These are phyloP conservation scores for Viola pubescens DNA, from an alignment of 441 rosid species.

Conservation along the genomic window DNA sequence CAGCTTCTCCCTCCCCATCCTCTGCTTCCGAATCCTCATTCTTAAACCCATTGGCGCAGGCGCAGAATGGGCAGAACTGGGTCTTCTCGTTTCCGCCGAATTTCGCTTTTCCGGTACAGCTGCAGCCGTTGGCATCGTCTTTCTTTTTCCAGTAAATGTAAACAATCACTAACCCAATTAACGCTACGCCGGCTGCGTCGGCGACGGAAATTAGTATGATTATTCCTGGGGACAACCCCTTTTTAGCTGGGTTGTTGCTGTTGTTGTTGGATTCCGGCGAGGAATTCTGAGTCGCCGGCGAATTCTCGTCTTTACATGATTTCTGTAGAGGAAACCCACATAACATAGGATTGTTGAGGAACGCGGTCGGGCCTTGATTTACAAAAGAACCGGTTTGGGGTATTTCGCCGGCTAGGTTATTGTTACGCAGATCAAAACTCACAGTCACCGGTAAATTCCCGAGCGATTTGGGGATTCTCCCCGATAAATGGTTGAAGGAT, in stretches of 20 bases:
- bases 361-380: constrained; percentile 93
- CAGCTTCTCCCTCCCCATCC: constrained; percentile 26
- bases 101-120: constrained; percentile 65
- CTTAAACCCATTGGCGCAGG: constrained; percentile 23
- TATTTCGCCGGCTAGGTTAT: constrained; percentile 76
- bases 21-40: constrained; percentile 61
- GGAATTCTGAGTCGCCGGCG: constrained; percentile 30
- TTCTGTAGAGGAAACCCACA: constrained; percentile 93
- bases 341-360: constrained; percentile 59
- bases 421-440: constrained; percentile 69
- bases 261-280: constrained; percentile 22
- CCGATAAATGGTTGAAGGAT: constrained; percentile 66
- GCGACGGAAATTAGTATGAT: constrained; percentile 66
- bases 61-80: constrained; percentile 20
- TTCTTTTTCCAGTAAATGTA: constrained; percentile 88
- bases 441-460: constrained; percentile 74
- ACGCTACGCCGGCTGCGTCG: constrained; percentile 70
- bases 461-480: constrained; percentile 61
- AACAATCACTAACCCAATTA: constrained; percentile 56
- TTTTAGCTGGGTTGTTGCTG: constrained; percentile 18
- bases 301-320: constrained; percentile 40
- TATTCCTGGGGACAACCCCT: constrained; percentile 54
- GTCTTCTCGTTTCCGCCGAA: constrained; percentile 47
- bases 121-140: constrained; percentile 53
- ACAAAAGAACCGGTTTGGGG: constrained; percentile 90